Base-by-base conservation (phyloP, 2,329 filamentous ascomycete genomes). In the Talaromyces sp. region DNA sequence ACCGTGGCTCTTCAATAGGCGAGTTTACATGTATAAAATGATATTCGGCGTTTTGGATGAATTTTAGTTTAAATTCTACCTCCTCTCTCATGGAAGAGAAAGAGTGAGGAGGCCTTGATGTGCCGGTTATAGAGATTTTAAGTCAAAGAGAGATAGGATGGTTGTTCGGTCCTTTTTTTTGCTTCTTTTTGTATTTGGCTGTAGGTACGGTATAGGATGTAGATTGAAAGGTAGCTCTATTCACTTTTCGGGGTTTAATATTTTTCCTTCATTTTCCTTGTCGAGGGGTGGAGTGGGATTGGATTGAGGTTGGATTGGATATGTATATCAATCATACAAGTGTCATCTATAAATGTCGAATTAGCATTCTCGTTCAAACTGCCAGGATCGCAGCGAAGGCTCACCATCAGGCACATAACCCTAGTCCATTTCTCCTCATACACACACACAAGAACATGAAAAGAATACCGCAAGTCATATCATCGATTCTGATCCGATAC, bases 1-100 rank as follows among this genome's bases (percentile, higher is more conserved):
- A 76, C 77, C 76, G 79, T 80, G 83, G 82, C 83, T 85, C 83
- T 83, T 85, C 81, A 83, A 78, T 75, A 82, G 81, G 80, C 76
- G 71, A 65, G 55, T 58, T 65, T 63, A 59, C 58, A 43, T 11
- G 13, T 48, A 62, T 33, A 56, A 53, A 52, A 56, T 66, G 60
- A 70, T 72, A 62, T 70, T 72, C 72, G 65, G 74, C 77, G 62
- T 63, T n/a, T 69, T 69, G 65, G 64, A 65, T 67, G 66, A 64
- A 67, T 65, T 41, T 62, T 67, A 64, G 61, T 64, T 65, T 62
- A 35, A 50, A n/a, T 53, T 60, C 69, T 75, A 74, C 76, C 70
- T 74, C 73, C 74, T 72, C 75, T 72, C 68, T 71, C 76, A 77
- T 72, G 59, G 64, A 48, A 53, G 52, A 55, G 59, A 60, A 66